Evolutionary conservation across 2,329 filamentous ascomycete species (phyloP), one percentile per base, ranked within the genome.

Genomic region (Aureobasidium sp.): DNA sequence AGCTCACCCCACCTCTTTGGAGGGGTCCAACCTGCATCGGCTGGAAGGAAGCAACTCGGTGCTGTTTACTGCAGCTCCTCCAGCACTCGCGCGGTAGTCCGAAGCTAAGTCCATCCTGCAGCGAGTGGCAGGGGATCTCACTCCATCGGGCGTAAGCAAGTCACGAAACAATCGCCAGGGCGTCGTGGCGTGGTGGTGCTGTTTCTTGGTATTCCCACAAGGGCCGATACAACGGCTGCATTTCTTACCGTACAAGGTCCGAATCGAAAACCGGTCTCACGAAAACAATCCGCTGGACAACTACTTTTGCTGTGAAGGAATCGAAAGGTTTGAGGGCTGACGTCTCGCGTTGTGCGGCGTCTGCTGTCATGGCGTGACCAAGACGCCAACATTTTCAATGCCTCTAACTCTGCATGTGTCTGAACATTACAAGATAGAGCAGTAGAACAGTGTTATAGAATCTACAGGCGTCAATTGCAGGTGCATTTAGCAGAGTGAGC

Each of bases 161-260:
- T 59, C 57, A 59, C 44, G 25, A 59, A 49, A 59, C 34, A 59
- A 6, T 42, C 44, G 30, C 16, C 27, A 34, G 16, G 21, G 21
- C 21, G 25, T 30, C 29, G 36, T 59, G 57, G 57, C 57, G 57
- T 59, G 57, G 57, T 59, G 57, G 34, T 50, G 50, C 11, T n/a
- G 50, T 30, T 16, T 41, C 37, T 25, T 54, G 32, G 42, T 48
- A 59, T 59, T 37, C 42, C 54, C 39, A 48, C 42, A 59, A 59
- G 54, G 54, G 42, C 54, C 54, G 54, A n/a, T 21, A 21, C 21
- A 44, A 59, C 32, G 32, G 41, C 32, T 42, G 27, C 4, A 34
- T 45, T 36, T 59, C 15, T 59, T 59, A 59, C 54, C 54, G 54
- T 59, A 59, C 54, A 59, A 48, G 54, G 41, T 59, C 54, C 54